These are phyloP conservation scores for Candida gigantensis DNA, from an alignment of 1,139 yeast species.

Conservation along the genomic window DNA sequence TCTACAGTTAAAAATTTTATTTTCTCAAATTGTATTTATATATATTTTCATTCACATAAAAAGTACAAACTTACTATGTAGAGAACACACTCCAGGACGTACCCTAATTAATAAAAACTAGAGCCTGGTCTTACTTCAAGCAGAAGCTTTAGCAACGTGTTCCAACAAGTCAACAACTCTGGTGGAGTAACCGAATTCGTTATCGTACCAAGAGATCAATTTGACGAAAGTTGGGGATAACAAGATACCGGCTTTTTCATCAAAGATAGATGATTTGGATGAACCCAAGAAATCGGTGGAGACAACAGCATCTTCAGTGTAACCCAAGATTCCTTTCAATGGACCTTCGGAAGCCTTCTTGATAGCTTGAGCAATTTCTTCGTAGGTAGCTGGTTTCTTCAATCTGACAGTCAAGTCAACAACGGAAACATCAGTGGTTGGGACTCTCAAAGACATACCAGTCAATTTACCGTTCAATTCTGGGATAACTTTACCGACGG, in stretches of 20 bases:
- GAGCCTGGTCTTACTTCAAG: conserved; percentile 24
- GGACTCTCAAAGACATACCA: conserved; percentile 87
- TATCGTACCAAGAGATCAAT: conserved; percentile 88
- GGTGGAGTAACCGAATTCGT: conserved; percentile 90
- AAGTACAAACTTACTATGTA: not conserved
- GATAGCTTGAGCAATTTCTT: conserved; percentile 70
- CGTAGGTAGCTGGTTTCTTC: conserved; percentile 69
- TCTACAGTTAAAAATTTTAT: no score
- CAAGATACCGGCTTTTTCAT: conserved; percentile 82
- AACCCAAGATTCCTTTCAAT: conserved; percentile 75
- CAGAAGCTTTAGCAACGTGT: conserved; percentile 59
- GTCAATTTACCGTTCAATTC: conserved; percentile 86
- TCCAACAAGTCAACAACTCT: conserved; percentile 85
- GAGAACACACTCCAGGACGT: not conserved
- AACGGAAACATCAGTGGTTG: conserved; percentile 84
- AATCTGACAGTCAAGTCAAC: conserved; percentile 52
- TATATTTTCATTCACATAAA: not conserved
- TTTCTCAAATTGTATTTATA: not conserved
- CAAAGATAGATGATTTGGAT: conserved; percentile 77
- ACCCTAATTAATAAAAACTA: not conserved
- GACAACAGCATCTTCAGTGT: conserved; percentile 86
- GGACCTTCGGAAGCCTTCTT: conserved; percentile 70
- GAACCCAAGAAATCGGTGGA: conserved; percentile 83
- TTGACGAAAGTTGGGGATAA: conserved; percentile 81
- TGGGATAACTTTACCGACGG: conserved; percentile 89